phyloP scores from a whole-genome alignment of 768 basidiomycete species.

The Panus rudis region DNA sequence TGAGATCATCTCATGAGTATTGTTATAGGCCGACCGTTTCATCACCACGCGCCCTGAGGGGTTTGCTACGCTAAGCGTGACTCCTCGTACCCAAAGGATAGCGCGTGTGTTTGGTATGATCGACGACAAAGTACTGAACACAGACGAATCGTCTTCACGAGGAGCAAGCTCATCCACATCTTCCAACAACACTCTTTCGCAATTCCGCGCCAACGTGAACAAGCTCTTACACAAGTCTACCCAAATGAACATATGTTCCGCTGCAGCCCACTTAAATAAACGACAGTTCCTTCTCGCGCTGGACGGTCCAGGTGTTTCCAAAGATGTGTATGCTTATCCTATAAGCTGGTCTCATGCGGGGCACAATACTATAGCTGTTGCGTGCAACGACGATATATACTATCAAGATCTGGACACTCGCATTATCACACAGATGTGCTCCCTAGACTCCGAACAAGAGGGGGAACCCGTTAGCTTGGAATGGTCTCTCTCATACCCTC shows the following conservation, averaged over 20 bases:
- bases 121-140: conserved; percentile 49
- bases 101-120: conserved; percentile 55
- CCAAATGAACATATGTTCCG: conserved; percentile 35
- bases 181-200: conserved; percentile 31
- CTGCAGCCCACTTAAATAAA: conserved; percentile 48
- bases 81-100: conserved; percentile 62
- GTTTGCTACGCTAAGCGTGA: conserved; percentile 49
- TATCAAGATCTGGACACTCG: conserved; percentile 56
- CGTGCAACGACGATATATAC: conserved; percentile 52
- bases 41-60: conserved; percentile 45
- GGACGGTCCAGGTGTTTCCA: conserved; percentile 58
- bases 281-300: conserved; percentile 51
- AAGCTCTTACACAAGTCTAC: conserved; percentile 37
- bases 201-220: conserved; percentile 46
- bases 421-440: conserved; percentile 44
- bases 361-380: conserved; percentile 56
- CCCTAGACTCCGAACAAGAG: conserved; percentile 23
- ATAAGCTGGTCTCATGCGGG: conserved; percentile 47
- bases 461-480: conserved; percentile 41
- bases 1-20: too few relatives aligned
- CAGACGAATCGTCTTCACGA: conserved; percentile 28
- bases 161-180: conserved; percentile 26
- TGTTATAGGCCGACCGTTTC: conserved; percentile 51
- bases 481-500: conserved; percentile 41
- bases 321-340: conserved; percentile 47